Conservation (phyloP, 1,139 yeast genomes). For the Candida buenavistaensis region DNA sequence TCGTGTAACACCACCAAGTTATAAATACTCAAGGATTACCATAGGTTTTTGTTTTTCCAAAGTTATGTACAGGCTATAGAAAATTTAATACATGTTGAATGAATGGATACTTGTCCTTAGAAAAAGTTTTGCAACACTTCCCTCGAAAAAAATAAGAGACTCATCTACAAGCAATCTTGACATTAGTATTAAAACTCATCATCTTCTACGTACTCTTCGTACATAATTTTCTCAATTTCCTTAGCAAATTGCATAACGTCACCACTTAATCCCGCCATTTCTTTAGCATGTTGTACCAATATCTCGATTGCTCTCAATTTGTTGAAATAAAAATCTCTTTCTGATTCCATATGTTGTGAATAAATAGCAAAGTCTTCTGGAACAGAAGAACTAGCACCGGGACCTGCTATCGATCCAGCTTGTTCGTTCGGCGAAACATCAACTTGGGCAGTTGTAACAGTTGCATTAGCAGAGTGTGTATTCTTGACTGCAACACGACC, state of each 20-base stretch:
- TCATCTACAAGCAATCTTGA: background rate
- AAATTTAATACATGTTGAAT: no score
- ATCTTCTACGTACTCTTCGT: conserved; percentile 6
- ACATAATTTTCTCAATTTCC: conserved; percentile 6
- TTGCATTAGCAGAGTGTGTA: background rate
- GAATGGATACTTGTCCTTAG: no score
- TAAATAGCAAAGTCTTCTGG: conserved; percentile 9
- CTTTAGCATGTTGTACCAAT: conserved; percentile 52
- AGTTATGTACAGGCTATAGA: background rate
- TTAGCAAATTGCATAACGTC: conserved; percentile 6
- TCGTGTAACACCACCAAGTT: conserved; percentile 45
- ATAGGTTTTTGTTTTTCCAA: background rate
- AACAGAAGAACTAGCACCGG: conserved; percentile 19
- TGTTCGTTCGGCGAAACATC: background rate
- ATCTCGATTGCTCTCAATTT: conserved; percentile 88
- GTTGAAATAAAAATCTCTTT: conserved; percentile 86
- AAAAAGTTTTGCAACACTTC: no score
- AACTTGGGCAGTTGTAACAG: conserved; percentile 2
- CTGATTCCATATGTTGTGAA: conserved; percentile 60
- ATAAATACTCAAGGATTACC: conserved; percentile 17
- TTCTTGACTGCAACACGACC: background rate
- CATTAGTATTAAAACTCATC: conserved; percentile 4
- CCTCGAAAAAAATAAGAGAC: background rate
- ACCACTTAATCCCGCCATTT: conserved; percentile 6
- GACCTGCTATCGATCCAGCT: background rate